Percentiles rank a stretch among this genome's conserved stretches.
phyloP scores from a whole-genome alignment of 345 rosid genomes.

The Viola odorata region DNA sequence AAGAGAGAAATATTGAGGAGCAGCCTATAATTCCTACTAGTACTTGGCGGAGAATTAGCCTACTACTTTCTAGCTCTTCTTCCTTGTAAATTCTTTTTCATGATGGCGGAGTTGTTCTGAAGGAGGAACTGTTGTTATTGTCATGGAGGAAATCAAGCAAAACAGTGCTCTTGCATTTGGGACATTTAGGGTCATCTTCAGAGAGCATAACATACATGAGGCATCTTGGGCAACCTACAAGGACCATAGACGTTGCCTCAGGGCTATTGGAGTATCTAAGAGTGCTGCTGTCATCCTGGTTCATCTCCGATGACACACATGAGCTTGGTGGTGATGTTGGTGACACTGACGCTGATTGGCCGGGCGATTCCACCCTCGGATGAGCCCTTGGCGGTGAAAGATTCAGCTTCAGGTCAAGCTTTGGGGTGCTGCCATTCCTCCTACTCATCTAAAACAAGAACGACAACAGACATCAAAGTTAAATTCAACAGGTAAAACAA shows the following conservation, averaged over 20 bases:
- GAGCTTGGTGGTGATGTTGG: slow-evolving; percentile 92
- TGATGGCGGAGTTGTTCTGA: slow-evolving; percentile 6
- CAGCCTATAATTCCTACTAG: slow-evolving; percentile 20
- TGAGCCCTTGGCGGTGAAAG: slow-evolving; percentile 66
- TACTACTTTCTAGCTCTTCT: slow-evolving; percentile 21
- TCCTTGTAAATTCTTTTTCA: slow-evolving; percentile 22
- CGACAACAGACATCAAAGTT: not conserved
- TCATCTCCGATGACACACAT: slow-evolving; percentile 75
- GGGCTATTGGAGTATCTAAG: slow-evolving; percentile 59
- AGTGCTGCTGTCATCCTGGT: slow-evolving; percentile 36
- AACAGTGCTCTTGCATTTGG: slow-evolving; percentile 24
- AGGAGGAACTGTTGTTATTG: not conserved
- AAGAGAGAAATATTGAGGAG: slow-evolving; percentile 1
- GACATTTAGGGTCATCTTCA: slow-evolving; percentile 21
- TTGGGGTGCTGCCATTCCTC: slow-evolving; percentile 55
- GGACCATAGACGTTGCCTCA: slow-evolving; percentile 87
- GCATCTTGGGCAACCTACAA: slow-evolving; percentile 45
- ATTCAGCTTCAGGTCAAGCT: slow-evolving; percentile 85
- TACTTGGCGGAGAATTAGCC: slow-evolving; percentile 9
- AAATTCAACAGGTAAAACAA: not conserved
- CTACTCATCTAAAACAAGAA: slow-evolving; percentile 53
- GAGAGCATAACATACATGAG: slow-evolving; percentile 27
- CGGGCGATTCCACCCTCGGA: slow-evolving; percentile 51
- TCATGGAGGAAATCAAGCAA: slow-evolving; percentile 24
- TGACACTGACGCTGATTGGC: slow-evolving; percentile 54